These are phyloP conservation scores for Eucalyptus coolabah DNA, from an alignment of 345 rosid genomes.

Conservation along the genomic window DNA sequence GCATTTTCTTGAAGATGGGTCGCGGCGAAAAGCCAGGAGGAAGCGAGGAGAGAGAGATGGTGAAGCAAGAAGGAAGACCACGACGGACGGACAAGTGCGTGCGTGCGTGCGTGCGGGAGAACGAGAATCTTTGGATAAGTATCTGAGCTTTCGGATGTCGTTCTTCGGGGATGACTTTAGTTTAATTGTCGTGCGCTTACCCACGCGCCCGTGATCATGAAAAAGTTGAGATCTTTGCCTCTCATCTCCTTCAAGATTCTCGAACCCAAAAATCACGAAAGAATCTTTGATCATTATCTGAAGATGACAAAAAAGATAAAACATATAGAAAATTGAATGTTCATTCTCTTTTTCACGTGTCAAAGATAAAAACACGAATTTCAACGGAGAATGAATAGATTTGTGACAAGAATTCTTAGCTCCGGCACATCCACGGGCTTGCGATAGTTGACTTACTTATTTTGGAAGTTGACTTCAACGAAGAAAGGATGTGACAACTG, in stretches of 20 bases:
- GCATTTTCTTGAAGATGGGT: neutral
- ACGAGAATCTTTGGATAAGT: neutral
- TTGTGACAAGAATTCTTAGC: neutral
- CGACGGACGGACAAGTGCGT: neutral
- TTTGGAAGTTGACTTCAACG: neutral
- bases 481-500: accelerated
- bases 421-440: neutral
- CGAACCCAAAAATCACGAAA: neutral
- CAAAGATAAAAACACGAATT: neutral
- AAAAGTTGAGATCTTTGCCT: neutral
- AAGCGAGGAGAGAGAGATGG: neutral
- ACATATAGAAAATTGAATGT: no score
- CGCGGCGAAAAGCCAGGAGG: neutral
- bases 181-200: neutral
- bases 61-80: neutral
- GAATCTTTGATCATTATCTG: neutral
- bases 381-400: neutral
- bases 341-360: neutral
- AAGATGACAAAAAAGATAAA: neutral
- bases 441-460: neutral
- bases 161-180: neutral
- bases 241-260: neutral
- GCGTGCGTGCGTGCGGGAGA: neutral
- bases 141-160: neutral
- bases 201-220: neutral